Base-by-base conservation (phyloP, 2,329 filamentous ascomycete genomes). In the Metarhizium sp. region DNA sequence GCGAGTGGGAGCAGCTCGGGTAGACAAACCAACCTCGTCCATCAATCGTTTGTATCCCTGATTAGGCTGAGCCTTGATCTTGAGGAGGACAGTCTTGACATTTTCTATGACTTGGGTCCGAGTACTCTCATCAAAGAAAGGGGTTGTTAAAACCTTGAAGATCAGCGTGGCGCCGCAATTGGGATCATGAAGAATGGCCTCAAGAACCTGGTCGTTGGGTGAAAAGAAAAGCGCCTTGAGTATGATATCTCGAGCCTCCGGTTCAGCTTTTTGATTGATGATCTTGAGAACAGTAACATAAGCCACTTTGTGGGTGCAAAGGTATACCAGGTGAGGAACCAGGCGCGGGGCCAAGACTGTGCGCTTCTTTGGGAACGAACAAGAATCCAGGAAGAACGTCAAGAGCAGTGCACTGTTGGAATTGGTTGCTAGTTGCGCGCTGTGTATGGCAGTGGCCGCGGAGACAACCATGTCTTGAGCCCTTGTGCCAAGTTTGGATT, bases 11-110 rank as follows among this genome's bases (percentile, higher is more conserved):
- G 72, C 72, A 40, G 72, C 81, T 47, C 84, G 75, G 32, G 84
- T 87, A 6, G 92, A 95, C 42, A 99, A 75, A 58, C 92, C 92
- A 62, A 99, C 94, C 69, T 99, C 94, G 65, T 99, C 94, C 94
- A 99, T 99, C 58, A 99, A 75, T 53, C 94, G 87, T 79, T 97
- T 99, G 76, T 99, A 99, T 53, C 94, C 94, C 73, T 97, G 94
- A 59, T 86, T 88, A 16, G 94, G 90, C 65, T 95, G 90, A 6
- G 91, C 92, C 75, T 96, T 96, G 71, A 97, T 86, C 64, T 88
- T 87, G 38, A 92, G 74, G 38, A 99, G 79, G 43, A 97, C 91
- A 63, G 85, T 90, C 66, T 92, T 90, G 52, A 99, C 90, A 57
- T 91, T 96, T 65, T 96, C 90, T 5, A 96, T 84, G 25, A 96